phyloP scores from a whole-genome alignment of 2,329 filamentous ascomycete genomes.

The Penicillium sp. region DNA sequence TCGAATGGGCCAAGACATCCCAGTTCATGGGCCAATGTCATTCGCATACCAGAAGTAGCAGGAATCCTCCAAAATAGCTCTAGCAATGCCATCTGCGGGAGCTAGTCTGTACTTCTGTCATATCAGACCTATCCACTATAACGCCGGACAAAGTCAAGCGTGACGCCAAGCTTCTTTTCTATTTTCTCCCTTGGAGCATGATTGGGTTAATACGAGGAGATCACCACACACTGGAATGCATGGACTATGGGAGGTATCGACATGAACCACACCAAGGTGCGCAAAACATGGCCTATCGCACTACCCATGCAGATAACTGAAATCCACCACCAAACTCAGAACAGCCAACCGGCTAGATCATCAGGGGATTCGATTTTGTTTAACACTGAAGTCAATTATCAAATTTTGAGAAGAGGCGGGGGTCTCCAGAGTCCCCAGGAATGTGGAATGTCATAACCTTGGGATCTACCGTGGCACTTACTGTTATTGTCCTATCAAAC shows the following conservation, averaged over 20 bases:
- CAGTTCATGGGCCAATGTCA: no score
- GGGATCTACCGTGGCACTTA: conserved; percentile 6
- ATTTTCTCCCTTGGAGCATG: neutral
- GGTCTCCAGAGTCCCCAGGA: neutral
- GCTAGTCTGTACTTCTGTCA: conserved; percentile 2
- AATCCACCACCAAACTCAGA: no score
- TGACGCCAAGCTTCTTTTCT: neutral
- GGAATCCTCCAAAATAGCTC: neutral
- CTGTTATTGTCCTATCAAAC: neutral
- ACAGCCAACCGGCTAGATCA: neutral
- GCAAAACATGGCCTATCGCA: neutral
- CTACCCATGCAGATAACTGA: neutral
- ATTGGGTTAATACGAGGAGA: neutral
- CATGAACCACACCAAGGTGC: neutral
- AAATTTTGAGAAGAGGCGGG: neutral
- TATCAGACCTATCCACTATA: neutral
- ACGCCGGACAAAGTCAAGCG: neutral
- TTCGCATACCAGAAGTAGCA: no score
- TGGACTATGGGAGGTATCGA: neutral
- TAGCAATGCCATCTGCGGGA: neutral
- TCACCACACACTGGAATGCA: neutral
- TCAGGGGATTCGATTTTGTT: no score
- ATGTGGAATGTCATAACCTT: conserved; percentile 21
- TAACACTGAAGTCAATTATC: neutral
- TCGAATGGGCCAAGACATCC: no score